Percentiles rank a stretch among this genome's conserved stretches.
These are phyloP conservation scores for Exsudoporus frostii DNA, from an alignment of 768 basidiomycete species.

Conservation along the genomic window DNA sequence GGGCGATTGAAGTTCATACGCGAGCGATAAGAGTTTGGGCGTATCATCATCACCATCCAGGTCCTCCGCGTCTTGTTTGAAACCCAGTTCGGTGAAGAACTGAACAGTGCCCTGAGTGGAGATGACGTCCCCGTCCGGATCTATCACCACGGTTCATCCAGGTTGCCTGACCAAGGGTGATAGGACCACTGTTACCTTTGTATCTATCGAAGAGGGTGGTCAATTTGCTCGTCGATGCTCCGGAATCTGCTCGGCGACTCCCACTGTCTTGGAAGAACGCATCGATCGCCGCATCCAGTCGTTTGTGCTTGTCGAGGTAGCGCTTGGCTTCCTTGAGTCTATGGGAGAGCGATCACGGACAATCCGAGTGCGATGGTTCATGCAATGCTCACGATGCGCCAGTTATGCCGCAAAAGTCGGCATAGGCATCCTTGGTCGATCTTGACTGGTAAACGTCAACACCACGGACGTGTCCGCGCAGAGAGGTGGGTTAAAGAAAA, in stretches of 20 bases:
- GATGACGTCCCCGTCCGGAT: slow-evolving; percentile 61
- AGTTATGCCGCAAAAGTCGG: slow-evolving; percentile 65
- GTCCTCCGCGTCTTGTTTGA: slow-evolving; percentile 42
- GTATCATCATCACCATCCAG: slow-evolving; percentile 73
- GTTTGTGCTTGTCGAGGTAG: slow-evolving; percentile 67
- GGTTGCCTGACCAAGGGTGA: neutral
- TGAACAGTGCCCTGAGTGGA: slow-evolving; percentile 76
- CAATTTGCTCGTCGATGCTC: slow-evolving; percentile 53
- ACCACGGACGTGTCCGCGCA: neutral
- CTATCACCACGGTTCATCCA: slow-evolving; percentile 31
- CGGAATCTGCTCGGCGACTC: slow-evolving; percentile 4
- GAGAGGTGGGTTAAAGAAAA: no score
- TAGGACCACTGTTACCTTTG: slow-evolving; percentile 45
- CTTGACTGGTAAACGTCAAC: slow-evolving; percentile 20
- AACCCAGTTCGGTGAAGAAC: slow-evolving; percentile 46
- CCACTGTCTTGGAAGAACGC: slow-evolving; percentile 58
- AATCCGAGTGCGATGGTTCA: neutral
- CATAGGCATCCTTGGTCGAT: slow-evolving; percentile 41
- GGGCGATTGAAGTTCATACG: slow-evolving; percentile 77
- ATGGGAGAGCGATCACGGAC: slow-evolving; percentile 2
- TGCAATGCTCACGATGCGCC: slow-evolving; percentile 58
- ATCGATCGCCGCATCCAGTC: slow-evolving; percentile 70
- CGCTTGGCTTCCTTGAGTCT: slow-evolving; percentile 57
- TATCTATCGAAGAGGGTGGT: slow-evolving; percentile 61
- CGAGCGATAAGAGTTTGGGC: slow-evolving; percentile 70